Evolutionary conservation across 768 basidiomycete genomes (phyloP).

Genomic region (Coprinopsis marcescibilis): DNA sequence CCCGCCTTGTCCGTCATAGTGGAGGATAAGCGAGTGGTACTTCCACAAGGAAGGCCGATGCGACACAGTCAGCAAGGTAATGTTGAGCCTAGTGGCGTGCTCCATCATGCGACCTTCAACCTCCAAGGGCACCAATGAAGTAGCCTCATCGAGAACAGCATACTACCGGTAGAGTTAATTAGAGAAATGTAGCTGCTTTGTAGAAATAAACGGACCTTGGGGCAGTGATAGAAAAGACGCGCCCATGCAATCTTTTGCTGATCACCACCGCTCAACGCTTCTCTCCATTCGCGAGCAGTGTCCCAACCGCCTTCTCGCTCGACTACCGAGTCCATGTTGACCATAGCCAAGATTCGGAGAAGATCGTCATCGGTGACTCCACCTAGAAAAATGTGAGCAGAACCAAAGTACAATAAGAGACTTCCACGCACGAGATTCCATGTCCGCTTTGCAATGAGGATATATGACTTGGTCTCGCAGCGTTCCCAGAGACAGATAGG

Average conservation of each 20-base stretch:
- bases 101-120: conserved; percentile 96
- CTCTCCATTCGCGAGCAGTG: conserved; percentile 84
- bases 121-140: conserved; percentile 87
- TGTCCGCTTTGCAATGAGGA: conserved; percentile 77
- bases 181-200: not conserved
- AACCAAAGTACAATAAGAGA: conserved; percentile 9
- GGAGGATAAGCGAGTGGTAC: conserved; percentile 82
- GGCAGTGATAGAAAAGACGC: conserved; percentile 89
- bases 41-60: conserved; percentile 94
- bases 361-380: conserved; percentile 74
- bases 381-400: conserved; percentile 30
- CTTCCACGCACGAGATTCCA: conserved; percentile 59
- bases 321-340: conserved; percentile 83
- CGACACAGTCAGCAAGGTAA: conserved; percentile 91
- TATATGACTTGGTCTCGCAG: conserved; percentile 96
- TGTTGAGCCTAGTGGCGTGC: conserved; percentile 77
- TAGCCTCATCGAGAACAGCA: conserved; percentile 95
- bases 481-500: conserved; percentile 91
- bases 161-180: conserved; percentile 50
- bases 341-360: conserved; percentile 60
- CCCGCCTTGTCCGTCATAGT: conserved; percentile 91
- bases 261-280: conserved; percentile 89
- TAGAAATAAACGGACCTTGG: conserved; percentile 52
- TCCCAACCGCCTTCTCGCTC: conserved; percentile 98
- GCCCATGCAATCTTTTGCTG: conserved; percentile 99